phyloP scores from a whole-genome alignment of 345 rosid genomes.

The Turritis glabra region DNA sequence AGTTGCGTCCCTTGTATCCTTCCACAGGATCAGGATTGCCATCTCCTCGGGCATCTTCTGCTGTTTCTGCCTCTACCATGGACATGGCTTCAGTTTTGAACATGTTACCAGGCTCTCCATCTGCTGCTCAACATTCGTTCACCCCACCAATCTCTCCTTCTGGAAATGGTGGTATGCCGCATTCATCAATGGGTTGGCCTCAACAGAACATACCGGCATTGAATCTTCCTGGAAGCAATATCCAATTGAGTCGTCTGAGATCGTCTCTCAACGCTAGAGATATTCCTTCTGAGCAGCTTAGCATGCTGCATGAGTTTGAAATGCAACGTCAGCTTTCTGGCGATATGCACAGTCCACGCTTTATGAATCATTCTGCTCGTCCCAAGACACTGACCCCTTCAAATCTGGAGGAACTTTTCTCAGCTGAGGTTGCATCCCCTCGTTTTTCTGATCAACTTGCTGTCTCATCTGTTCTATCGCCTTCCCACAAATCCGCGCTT shows the following conservation, averaged over 20 bases:
- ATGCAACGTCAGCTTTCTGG: conserved; percentile 57
- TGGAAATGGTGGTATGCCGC: conserved; percentile 58
- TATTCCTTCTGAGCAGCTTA: conserved; percentile 60
- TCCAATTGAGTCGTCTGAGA: conserved; percentile 86
- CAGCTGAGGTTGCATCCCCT: conserved; percentile 63
- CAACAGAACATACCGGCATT: conserved; percentile 86
- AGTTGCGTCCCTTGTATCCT: conserved; percentile 77
- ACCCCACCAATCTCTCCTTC: conserved; percentile 94
- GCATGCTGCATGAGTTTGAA: conserved; percentile 67
- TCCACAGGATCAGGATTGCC: conserved; percentile 92
- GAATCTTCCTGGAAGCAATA: conserved; percentile 79
- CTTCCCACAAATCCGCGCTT: conserved; percentile 62
- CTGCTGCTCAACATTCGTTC: conserved; percentile 62
- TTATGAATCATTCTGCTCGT: conserved; percentile 62
- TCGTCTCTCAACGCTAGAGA: conserved; percentile 83
- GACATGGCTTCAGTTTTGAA: conserved; percentile 82
- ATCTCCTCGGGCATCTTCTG: conserved; percentile 57
- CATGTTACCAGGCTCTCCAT: conserved; percentile 85
- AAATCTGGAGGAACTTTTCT: conserved; percentile 67
- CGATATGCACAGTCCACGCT: conserved; percentile 57
- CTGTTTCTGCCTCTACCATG: conserved; percentile 61
- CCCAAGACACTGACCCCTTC: conserved; percentile 67
- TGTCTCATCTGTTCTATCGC: conserved; percentile 60
- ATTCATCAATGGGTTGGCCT: conserved; percentile 70
- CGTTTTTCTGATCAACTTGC: conserved; percentile 56